A percentile compares a stretch with the other conserved stretches of the same genome.
Conservation (phyloP, 441 rosid species). For the Jatropha multifida region DNA sequence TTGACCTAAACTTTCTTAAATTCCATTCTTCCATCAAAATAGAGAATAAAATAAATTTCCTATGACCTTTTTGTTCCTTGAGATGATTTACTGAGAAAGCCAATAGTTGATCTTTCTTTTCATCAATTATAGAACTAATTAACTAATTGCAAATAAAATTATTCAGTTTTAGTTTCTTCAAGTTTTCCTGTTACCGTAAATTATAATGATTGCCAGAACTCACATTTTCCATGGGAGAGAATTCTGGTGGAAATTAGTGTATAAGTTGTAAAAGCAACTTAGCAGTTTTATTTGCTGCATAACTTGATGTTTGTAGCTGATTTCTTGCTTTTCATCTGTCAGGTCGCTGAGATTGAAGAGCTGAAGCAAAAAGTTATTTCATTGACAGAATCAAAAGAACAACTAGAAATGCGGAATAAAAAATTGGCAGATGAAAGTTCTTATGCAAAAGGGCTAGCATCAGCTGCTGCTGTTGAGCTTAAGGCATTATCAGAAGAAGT, state of each 20-base stretch:
- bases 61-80: background rate
- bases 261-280: background rate
- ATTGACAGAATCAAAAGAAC: slow-evolving; percentile 58
- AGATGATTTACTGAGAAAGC: background rate
- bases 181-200: background rate
- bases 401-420: slow-evolving; percentile 60
- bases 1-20: background rate
- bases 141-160: background rate
- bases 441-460: slow-evolving; percentile 93
- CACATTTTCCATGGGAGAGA: background rate
- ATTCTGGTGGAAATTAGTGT: background rate
- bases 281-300: slow-evolving; percentile 7
- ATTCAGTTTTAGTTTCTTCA: background rate
- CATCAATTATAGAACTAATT: background rate
- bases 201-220: background rate
- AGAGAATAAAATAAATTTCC: background rate
- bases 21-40: background rate
- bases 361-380: slow-evolving; percentile 56
- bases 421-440: slow-evolving; percentile 91
- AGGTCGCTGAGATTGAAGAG: slow-evolving; percentile 75
- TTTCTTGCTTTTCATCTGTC: slow-evolving; percentile 23
- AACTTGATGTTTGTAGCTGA: slow-evolving; percentile 15
- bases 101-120: background rate
- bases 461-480: slow-evolving; percentile 96
- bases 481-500: slow-evolving; percentile 97